Percentiles rank a stretch among this genome's conserved stretches.
phyloP scores from a whole-genome alignment of 192 early-diverging fungal genomes.

The Umbelopsis vinacea region DNA sequence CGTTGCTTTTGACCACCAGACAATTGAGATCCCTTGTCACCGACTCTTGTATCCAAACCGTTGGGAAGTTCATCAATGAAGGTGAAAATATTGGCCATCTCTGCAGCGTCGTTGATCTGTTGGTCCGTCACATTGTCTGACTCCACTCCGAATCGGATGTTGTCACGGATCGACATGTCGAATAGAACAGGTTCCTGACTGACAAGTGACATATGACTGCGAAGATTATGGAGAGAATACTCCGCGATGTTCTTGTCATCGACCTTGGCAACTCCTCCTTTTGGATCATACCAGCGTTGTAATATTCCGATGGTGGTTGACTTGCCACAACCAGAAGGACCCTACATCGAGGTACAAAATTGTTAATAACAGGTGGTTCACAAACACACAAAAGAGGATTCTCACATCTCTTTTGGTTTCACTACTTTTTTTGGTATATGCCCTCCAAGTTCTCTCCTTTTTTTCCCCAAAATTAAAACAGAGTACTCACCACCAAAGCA shows the following conservation, averaged over 20 bases:
- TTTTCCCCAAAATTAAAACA: neutral
- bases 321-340: slow-evolving; percentile 87
- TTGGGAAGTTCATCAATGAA: slow-evolving; percentile 60
- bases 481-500: slow-evolving; percentile 72
- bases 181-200: slow-evolving; percentile 91
- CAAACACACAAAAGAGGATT: neutral
- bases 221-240: slow-evolving; percentile 67
- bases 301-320: slow-evolving; percentile 61
- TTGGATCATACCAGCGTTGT: slow-evolving; percentile 80
- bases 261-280: slow-evolving; percentile 59
- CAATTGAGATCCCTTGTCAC: slow-evolving; percentile 65
- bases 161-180: slow-evolving; percentile 81
- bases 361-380: neutral
- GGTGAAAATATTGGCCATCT: slow-evolving; percentile 63
- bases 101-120: slow-evolving; percentile 56
- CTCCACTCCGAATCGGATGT: slow-evolving; percentile 73
- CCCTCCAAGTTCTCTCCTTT: too few relatives aligned
- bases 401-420: too few relatives aligned
- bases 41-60: slow-evolving; percentile 69
- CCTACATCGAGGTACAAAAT: slow-evolving; percentile 32
- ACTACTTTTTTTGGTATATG: too few relatives aligned
- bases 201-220: slow-evolving; percentile 76
- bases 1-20: slow-evolving; percentile 76
- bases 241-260: slow-evolving; percentile 60
- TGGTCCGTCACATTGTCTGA: slow-evolving; percentile 44